phyloP scores from a whole-genome alignment of 2,329 filamentous ascomycete species.

The Simplicillium sp. region DNA sequence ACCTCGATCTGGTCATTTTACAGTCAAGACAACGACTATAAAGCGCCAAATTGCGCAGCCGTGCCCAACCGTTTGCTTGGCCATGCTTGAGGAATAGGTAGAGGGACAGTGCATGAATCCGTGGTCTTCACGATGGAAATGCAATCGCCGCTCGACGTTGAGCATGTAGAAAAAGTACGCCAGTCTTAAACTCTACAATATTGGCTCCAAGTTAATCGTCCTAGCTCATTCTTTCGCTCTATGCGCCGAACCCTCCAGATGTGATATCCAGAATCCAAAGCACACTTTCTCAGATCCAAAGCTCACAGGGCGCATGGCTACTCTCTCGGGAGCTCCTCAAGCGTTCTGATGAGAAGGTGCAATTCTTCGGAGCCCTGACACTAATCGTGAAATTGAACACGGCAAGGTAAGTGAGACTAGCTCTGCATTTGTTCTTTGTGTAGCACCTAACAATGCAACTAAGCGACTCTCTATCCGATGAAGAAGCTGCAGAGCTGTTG shows the following conservation, averaged over 20 bases:
- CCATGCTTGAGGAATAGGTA: too few relatives aligned
- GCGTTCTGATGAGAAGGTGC: constrained; percentile 62
- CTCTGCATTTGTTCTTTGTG: neutral
- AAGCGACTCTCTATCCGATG: constrained; percentile 41
- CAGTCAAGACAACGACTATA: too few relatives aligned
- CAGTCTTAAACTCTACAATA: constrained; percentile 7
- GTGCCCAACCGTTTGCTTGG: too few relatives aligned
- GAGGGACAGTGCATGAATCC: too few relatives aligned
- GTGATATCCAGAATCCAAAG: constrained; percentile 51
- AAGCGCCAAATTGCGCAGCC: too few relatives aligned
- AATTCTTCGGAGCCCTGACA: constrained; percentile 88
- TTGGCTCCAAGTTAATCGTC: neutral
- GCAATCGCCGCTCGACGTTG: neutral
- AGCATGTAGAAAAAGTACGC: constrained; percentile 5
- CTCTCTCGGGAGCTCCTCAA: constrained; percentile 68
- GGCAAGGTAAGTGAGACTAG: constrained; percentile 53
- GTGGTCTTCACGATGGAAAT: neutral
- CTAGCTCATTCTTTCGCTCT: constrained; percentile 42
- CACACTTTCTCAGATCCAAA: constrained; percentile 69
- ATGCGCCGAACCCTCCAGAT: constrained; percentile 39
- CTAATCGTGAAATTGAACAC: constrained; percentile 91
- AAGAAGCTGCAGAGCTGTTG: constrained; percentile 50
- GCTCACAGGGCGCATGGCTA: constrained; percentile 74
- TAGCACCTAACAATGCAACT: constrained; percentile 2
- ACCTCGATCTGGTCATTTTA: too few relatives aligned